A percentile compares a stretch with the other conserved stretches of the same genome.
Conservation (phyloP, 768 basidiomycete genomes). For the Cantharellus cinnabarinus region DNA sequence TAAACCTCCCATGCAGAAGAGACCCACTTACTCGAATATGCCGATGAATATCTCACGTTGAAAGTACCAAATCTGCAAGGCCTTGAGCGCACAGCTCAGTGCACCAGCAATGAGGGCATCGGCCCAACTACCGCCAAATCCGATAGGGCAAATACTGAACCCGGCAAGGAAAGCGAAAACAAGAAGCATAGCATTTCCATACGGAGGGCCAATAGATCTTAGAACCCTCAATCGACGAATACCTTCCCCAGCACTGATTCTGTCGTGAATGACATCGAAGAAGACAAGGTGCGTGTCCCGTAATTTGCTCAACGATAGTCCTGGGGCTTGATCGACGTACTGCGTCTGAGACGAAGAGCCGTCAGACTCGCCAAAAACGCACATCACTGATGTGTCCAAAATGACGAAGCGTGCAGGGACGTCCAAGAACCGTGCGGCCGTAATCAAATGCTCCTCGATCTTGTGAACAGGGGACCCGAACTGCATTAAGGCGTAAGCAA, state of each 20-base stretch:
- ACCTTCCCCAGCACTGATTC: constrained; percentile 66
- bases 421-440: constrained; percentile 74
- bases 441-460: constrained; percentile 77
- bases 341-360: constrained; percentile 67
- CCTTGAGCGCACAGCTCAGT: not conserved
- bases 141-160: not conserved
- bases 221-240: constrained; percentile 39
- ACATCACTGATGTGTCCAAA: constrained; percentile 37
- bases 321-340: constrained; percentile 60
- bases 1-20: constrained; percentile 7
- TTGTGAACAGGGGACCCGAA: constrained; percentile 88
- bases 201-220: constrained; percentile 31
- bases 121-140: not conserved
- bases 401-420: constrained; percentile 84
- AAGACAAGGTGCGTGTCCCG: constrained; percentile 74
- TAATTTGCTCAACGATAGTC: constrained; percentile 64
- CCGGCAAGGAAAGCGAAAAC: not conserved
- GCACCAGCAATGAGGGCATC: not conserved
- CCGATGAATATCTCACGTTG: constrained; percentile 45
- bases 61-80: not conserved
- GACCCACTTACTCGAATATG: constrained; percentile 61
- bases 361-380: constrained; percentile 60
- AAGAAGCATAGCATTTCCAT: not conserved
- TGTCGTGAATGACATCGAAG: constrained; percentile 75
- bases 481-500: constrained; percentile 46